Evolutionary conservation across 352 stramenopile species (phyloP).

Genomic region (Pythium angustatum): DNA sequence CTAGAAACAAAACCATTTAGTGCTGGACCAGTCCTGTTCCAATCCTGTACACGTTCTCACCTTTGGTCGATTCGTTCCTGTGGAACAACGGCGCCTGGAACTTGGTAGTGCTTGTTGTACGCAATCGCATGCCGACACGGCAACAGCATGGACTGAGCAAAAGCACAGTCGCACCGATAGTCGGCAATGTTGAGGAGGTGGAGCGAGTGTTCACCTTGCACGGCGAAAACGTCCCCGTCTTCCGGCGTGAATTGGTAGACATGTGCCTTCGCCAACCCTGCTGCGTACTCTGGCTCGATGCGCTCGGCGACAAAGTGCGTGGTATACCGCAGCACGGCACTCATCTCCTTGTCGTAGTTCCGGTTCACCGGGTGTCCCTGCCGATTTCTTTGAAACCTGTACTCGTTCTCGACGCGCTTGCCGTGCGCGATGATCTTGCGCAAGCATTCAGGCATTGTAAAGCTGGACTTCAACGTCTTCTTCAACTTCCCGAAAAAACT

Average conservation of each 20-base stretch:
- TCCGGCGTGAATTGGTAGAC: not conserved
- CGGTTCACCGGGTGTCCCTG: not conserved
- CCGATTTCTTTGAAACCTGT: not conserved
- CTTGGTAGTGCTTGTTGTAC: no score
- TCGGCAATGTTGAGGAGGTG: not conserved
- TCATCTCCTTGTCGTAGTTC: not conserved
- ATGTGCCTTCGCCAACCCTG: not conserved
- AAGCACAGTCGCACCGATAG: not conserved
- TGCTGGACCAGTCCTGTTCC: no score
- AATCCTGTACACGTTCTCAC: no score
- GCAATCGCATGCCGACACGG: not conserved
- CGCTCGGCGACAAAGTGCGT: not conserved
- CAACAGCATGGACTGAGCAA: not conserved
- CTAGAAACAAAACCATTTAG: no score
- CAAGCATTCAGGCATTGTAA: not conserved
- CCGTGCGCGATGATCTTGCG: not conserved
- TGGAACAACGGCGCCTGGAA: no score
- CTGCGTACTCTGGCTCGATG: not conserved
- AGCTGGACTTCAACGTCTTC: not conserved
- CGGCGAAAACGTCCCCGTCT: not conserved
- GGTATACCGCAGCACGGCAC: not conserved
- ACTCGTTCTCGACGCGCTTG: not conserved
- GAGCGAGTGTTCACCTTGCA: not conserved
- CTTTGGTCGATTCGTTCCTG: no score
- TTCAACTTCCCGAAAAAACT: conserved; percentile 38